phyloP scores from a whole-genome alignment of 805 yeast species.

The Sugiyamaella qingdaonensis region DNA sequence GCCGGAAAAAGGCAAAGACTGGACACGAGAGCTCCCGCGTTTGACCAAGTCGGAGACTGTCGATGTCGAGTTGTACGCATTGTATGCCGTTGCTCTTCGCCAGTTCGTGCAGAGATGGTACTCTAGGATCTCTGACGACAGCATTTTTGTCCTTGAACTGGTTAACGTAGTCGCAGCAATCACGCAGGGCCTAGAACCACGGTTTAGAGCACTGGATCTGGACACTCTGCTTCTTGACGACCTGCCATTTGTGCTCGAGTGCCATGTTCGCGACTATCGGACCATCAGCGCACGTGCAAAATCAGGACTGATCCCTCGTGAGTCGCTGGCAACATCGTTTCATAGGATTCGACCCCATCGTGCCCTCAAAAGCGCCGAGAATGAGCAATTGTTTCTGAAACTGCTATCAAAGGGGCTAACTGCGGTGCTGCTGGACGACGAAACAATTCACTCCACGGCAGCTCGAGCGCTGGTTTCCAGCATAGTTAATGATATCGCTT shows the following conservation, averaged over 20 bases:
- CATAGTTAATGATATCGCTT: conserved; percentile 40
- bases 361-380: conserved; percentile 30
- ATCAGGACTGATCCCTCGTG: conserved; percentile 33
- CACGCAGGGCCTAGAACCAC: conserved; percentile 39
- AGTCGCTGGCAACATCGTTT: conserved; percentile 33
- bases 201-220: conserved; percentile 36
- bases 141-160: conserved; percentile 41
- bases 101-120: conserved; percentile 50
- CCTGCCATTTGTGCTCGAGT: conserved; percentile 39
- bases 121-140: conserved; percentile 38
- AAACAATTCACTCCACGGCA: conserved; percentile 38
- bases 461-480: conserved; percentile 39
- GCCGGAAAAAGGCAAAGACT: conserved; percentile 22
- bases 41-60: conserved; percentile 39
- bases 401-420: conserved; percentile 37
- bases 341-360: conserved; percentile 35
- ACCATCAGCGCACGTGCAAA: conserved; percentile 29
- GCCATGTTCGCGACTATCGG: conserved; percentile 35
- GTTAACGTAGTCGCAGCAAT: conserved; percentile 31
- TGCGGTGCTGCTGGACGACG: conserved; percentile 38
- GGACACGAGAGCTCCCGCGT: conserved; percentile 34
- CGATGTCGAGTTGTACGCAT: conserved; percentile 44
- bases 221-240: conserved; percentile 42
- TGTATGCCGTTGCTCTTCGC: conserved; percentile 43
- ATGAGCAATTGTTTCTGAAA: conserved; percentile 34